Evolutionary conservation across 108 stramenopile species (phyloP).

Genomic region (Cyclotella choctawhatcheeana): DNA sequence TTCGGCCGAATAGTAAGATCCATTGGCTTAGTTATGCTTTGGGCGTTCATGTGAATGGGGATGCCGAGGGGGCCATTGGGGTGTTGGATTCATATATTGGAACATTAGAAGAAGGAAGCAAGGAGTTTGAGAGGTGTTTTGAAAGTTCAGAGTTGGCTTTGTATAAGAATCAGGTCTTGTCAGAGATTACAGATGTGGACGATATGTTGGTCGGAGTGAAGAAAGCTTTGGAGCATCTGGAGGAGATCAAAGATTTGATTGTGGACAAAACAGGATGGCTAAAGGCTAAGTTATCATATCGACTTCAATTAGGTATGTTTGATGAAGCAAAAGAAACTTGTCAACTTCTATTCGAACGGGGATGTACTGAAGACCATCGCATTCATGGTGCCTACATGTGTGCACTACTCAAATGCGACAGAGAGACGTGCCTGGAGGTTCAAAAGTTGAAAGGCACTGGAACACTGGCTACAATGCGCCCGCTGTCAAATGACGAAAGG

Average conservation of each 20-base stretch:
- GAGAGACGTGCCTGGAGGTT: slow-evolving; percentile 47
- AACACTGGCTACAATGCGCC: slow-evolving; percentile 64
- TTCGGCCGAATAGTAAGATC: slow-evolving; percentile 85
- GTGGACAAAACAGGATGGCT: slow-evolving; percentile 82
- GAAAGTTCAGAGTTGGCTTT: slow-evolving; percentile 93
- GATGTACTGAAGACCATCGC: slow-evolving; percentile 88
- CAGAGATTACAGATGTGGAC: slow-evolving; percentile 64
- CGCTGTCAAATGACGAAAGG: slow-evolving; percentile 65
- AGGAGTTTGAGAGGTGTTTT: slow-evolving; percentile 76
- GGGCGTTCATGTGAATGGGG: slow-evolving; percentile 87
- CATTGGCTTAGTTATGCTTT: slow-evolving; percentile 96
- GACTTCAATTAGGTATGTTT: slow-evolving; percentile 70
- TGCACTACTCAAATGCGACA: slow-evolving; percentile 70
- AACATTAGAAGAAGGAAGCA: slow-evolving; percentile 69
- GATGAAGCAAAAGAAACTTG: slow-evolving; percentile 73
- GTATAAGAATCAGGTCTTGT: slow-evolving; percentile 87
- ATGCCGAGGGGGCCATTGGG: slow-evolving; percentile 75
- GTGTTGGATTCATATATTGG: slow-evolving; percentile 91
- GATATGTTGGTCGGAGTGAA: slow-evolving; percentile 57
- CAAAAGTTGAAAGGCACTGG: slow-evolving; percentile 64
- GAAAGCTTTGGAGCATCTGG: slow-evolving; percentile 88
- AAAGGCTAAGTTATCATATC: slow-evolving; percentile 68
- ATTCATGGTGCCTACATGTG: slow-evolving; percentile 94
- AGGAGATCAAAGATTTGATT: slow-evolving; percentile 59
- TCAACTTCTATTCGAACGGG: slow-evolving; percentile 66